Evolutionary conservation across 1,139 yeast genomes (phyloP), one percentile per base, ranked within the genome.

Genomic region (Yarrowia galli): DNA sequence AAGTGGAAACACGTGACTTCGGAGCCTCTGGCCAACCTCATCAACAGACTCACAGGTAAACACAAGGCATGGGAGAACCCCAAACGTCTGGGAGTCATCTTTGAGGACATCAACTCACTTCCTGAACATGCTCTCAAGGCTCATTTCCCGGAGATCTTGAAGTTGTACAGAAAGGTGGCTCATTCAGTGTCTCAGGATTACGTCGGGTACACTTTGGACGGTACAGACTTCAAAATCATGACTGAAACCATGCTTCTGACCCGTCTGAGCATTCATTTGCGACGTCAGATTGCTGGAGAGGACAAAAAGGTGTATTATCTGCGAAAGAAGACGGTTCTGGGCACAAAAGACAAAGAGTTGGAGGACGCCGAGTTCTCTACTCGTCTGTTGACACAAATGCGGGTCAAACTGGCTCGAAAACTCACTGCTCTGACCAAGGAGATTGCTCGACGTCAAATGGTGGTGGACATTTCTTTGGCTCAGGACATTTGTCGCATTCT

Each of bases 151-250:
- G 40, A 28, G 5, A 58, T 58, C n/a, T 28, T 42, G 51, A 42
- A 58, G 15, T 18, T 58, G 49, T 58, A 58, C 42, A 6, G 64
- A n/a, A 58, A 58, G 20, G 64, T 58, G 12, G 51, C 51, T 9
- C 64, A 58, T 32, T 42, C 64, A n/a, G 49, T 58, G 32, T 58
- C 64, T 2, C 51, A 43, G 32, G 64, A 58, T 18, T 58, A 58
- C 32, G 51, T 43, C 15, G 64, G 64, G 18, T 58, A 58, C 51
- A 58, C 64, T 28, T 22, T 58, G 32, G 64, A 43, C 20, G 64
- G 64, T 15, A 20, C 64, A 0, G 64, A 58, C 25, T 28, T 12
- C 51, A 58, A 58, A 40, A 32, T 58, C 8, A 20, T 43, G 49
- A 58, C 64, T 2, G 64, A 58, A 16, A 23, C 22, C 9, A 2